Percentiles rank a stretch among this genome's conserved stretches.
These are phyloP conservation scores for Poterioochromonas sp. DNA, from an alignment of 352 stramenopile species.

Conservation along the genomic window DNA sequence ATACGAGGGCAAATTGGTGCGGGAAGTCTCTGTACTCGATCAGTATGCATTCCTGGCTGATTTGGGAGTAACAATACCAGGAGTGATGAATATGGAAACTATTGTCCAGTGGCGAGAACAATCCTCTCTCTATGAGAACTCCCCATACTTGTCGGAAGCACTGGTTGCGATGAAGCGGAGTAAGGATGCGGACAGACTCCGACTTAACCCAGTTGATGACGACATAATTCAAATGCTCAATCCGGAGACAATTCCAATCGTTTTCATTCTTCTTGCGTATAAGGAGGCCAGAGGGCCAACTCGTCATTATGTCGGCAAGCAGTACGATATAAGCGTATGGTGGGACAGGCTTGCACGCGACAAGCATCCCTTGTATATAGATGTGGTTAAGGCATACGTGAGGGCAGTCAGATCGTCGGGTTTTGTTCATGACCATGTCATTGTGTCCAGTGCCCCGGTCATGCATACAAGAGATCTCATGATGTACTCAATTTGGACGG, in stretches of 20 bases:
- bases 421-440: slow-evolving; percentile 27
- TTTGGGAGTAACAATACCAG: slow-evolving; percentile 26
- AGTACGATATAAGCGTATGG: slow-evolving; percentile 29
- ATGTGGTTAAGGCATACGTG: slow-evolving; percentile 28
- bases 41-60: slow-evolving; percentile 29
- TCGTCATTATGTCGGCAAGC: slow-evolving; percentile 24
- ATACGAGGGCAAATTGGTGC: slow-evolving; percentile 29
- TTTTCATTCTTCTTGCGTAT: slow-evolving; percentile 26
- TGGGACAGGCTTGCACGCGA: slow-evolving; percentile 24
- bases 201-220: slow-evolving; percentile 20
- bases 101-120: slow-evolving; percentile 28
- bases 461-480: slow-evolving; percentile 31
- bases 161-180: slow-evolving; percentile 19
- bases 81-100: slow-evolving; percentile 25
- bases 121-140: slow-evolving; percentile 27
- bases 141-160: slow-evolving; percentile 19
- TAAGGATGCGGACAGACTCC: slow-evolving; percentile 28
- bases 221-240: slow-evolving; percentile 20
- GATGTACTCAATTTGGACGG: slow-evolving; percentile 30
- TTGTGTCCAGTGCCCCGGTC: slow-evolving; percentile 26
- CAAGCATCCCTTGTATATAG: slow-evolving; percentile 27
- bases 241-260: slow-evolving; percentile 25
- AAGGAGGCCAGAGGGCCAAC: slow-evolving; percentile 22
- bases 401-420: slow-evolving; percentile 27
- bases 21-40: slow-evolving; percentile 27